These are phyloP conservation scores for Coniochaeta sp. DNA, from an alignment of 2,329 filamentous ascomycete species.

Conservation along the genomic window DNA sequence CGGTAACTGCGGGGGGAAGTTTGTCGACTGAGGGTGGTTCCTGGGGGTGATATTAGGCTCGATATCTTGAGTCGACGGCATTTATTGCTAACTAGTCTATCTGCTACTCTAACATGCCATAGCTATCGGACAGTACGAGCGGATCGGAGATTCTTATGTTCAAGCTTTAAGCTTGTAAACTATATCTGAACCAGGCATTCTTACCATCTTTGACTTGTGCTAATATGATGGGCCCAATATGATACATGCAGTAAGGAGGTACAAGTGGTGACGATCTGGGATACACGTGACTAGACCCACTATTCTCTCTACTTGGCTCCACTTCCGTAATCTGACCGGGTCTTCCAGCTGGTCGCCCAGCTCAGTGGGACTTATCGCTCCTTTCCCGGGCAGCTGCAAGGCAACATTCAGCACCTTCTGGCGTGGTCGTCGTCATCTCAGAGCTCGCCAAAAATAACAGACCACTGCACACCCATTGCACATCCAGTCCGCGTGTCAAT, in stretches of 20 bases:
- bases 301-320: not conserved
- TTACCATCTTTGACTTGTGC: too few relatives aligned
- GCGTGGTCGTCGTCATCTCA: not conserved
- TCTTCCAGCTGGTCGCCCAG: too few relatives aligned
- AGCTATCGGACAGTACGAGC: too few relatives aligned
- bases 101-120: too few relatives aligned
- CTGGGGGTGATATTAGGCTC: too few relatives aligned
- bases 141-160: too few relatives aligned
- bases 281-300: not conserved
- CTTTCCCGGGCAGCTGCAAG: not conserved
- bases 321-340: not conserved
- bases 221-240: too few relatives aligned
- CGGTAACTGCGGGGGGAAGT: conserved; percentile 27
- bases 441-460: not conserved
- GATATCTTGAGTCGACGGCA: too few relatives aligned
- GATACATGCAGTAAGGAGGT: too few relatives aligned
- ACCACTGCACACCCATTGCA: not conserved
- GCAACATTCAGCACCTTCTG: not conserved
- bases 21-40: conserved; percentile 15
- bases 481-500: not conserved
- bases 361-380: not conserved
- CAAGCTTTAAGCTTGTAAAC: too few relatives aligned
- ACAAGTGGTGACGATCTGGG: not conserved
- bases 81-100: too few relatives aligned
- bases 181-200: too few relatives aligned